Percentiles rank a stretch among this genome's conserved stretches.
These are phyloP conservation scores for Diaporthe longicolla DNA, from an alignment of 2,329 filamentous ascomycete species.

Conservation along the genomic window DNA sequence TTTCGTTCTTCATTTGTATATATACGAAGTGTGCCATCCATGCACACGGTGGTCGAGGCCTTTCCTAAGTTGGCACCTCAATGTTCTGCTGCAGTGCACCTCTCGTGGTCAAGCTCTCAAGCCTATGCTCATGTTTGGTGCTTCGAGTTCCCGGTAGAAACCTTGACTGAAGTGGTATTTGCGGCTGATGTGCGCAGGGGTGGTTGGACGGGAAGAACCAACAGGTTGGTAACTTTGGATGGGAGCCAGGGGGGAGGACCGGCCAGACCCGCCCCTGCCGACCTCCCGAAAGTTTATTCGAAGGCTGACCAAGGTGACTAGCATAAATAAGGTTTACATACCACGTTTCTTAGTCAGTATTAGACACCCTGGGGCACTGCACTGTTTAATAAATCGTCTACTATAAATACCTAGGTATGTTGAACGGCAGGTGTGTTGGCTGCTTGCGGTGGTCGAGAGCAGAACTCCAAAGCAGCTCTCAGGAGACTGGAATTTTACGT, in stretches of 20 bases:
- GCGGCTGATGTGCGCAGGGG: background rate
- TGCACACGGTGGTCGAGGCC: no score
- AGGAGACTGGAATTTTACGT: background rate
- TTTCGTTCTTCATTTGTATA: no score
- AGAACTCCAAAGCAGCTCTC: background rate
- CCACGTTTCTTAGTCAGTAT: background rate
- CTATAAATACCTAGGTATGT: no score
- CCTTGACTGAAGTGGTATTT: no score
- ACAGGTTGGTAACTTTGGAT: background rate
- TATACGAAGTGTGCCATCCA: no score
- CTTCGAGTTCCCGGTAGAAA: no score
- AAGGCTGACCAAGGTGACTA: background rate
- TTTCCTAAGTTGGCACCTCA: no score
- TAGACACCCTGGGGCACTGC: no score
- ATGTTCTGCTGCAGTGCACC: no score
- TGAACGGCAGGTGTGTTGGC: background rate
- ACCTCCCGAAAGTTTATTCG: conserved; percentile 17
- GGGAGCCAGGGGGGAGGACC: background rate
- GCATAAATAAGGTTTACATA: background rate
- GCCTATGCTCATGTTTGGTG: no score
- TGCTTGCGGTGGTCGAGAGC: background rate
- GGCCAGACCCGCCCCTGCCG: conserved; percentile 13
- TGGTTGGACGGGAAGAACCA: background rate
- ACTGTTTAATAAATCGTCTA: background rate
- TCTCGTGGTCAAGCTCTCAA: no score